These are phyloP conservation scores for Neocatenulostroma microsporum DNA, from an alignment of 2,329 filamentous ascomycete genomes.

Conservation along the genomic window DNA sequence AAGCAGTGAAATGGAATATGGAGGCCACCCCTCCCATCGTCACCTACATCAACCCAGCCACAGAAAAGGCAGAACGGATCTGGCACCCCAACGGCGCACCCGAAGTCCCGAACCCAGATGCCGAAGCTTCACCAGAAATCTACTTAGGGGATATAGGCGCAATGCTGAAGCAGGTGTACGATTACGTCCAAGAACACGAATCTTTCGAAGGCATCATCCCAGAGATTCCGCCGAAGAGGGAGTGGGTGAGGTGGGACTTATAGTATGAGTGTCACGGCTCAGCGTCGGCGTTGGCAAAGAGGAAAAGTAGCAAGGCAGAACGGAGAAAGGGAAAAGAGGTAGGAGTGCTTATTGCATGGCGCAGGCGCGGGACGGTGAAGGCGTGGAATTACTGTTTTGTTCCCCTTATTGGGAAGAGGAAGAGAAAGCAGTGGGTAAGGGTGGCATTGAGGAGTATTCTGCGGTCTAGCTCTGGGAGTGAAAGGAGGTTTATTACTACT, in stretches of 20 bases:
- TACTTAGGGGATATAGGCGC: conserved; percentile 53
- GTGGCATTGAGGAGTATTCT: no score
- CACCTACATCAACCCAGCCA: conserved; percentile 8
- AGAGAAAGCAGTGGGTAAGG: no score
- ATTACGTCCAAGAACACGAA: conserved; percentile 56
- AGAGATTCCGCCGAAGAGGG: conserved; percentile 65
- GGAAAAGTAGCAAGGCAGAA: no score
- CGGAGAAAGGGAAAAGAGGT: no score
- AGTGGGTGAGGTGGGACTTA: conserved; percentile 50
- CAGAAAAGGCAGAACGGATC: conserved; percentile 54
- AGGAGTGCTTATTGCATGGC: no score
- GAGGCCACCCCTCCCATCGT: conserved; percentile 4
- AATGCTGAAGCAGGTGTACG: conserved; percentile 53
- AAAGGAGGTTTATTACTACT: no score
- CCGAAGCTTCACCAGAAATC: conserved; percentile 49
- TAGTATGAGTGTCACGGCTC: conserved; percentile 3
- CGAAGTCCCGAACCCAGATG: conserved; percentile 42
- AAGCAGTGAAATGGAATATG: conserved; percentile 53
- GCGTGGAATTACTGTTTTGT: no score
- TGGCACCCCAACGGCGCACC: conserved; percentile 69
- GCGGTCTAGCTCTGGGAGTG: no score
- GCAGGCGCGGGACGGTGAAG: no score
- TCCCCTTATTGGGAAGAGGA: no score
- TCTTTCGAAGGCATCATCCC: conserved; percentile 66
- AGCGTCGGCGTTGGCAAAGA: no score